These are phyloP conservation scores for Pezicula carpinea DNA, from an alignment of 2,329 filamentous ascomycete species.

Conservation along the genomic window DNA sequence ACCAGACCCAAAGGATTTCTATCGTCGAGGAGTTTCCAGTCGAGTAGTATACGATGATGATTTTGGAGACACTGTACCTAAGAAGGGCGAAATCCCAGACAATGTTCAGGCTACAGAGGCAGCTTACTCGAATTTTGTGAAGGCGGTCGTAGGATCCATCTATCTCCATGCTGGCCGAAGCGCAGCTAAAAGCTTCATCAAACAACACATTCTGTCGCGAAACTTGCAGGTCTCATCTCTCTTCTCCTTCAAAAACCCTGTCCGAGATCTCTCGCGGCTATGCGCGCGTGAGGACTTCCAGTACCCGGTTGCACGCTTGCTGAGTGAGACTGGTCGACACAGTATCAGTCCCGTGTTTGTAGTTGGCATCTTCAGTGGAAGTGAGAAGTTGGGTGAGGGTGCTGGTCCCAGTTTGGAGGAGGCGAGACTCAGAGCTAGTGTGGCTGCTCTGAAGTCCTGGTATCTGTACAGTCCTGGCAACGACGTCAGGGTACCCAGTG, in stretches of 20 bases:
- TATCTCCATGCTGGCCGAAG: constrained; percentile 80
- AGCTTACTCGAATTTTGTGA: constrained; percentile 73
- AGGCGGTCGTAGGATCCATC: constrained; percentile 77
- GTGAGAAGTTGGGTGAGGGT: constrained; percentile 90
- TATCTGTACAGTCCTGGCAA: constrained; percentile 80
- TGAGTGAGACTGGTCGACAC: constrained; percentile 83
- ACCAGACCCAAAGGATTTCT: constrained; percentile 44
- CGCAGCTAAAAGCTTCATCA: constrained; percentile 77
- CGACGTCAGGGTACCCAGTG: constrained; percentile 41
- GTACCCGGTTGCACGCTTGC: constrained; percentile 75
- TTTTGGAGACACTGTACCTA: constrained; percentile 64
- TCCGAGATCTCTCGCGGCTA: constrained; percentile 74
- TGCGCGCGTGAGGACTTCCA: constrained; percentile 90
- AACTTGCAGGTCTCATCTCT: constrained; percentile 71
- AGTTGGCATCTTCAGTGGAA: constrained; percentile 88
- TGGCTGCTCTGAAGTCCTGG: constrained; percentile 86
- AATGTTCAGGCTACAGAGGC: constrained; percentile 25
- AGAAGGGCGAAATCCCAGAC: constrained; percentile 18
- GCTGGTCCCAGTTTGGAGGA: constrained; percentile 72
- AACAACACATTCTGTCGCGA: constrained; percentile 76
- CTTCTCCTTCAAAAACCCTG: constrained; percentile 81
- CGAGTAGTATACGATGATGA: constrained; percentile 78
- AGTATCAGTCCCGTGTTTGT: constrained; percentile 87
- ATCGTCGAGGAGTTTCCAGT: constrained; percentile 68
- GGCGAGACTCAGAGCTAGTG: constrained; percentile 73